Evolutionary conservation across 2,329 filamentous ascomycete genomes (phyloP).

Genomic region (Pestalotiopsis sp.): DNA sequence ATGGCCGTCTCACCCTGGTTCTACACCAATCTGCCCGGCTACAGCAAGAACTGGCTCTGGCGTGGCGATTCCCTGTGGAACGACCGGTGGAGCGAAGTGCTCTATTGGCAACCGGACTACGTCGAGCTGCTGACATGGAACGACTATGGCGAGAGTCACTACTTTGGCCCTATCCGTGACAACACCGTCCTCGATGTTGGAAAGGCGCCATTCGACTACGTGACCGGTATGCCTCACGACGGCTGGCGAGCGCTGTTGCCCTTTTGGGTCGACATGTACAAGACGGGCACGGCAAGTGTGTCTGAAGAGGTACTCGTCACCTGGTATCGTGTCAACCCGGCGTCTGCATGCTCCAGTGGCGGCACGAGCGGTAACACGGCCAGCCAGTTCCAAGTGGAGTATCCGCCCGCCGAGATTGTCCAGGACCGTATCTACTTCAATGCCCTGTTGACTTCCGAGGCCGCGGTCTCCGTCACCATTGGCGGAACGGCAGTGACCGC

Average conservation of each 20-base stretch:
- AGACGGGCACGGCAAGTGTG: slow-evolving; percentile 38
- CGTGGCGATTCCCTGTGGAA: slow-evolving; percentile 64
- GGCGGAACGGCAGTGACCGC: slow-evolving; percentile 29
- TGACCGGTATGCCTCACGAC: slow-evolving; percentile 44
- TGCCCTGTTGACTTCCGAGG: slow-evolving; percentile 5
- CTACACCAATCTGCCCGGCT: slow-evolving; percentile 59
- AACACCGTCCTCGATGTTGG: slow-evolving; percentile 34
- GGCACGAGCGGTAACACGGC: slow-evolving; percentile 35
- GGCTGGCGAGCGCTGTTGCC: slow-evolving; percentile 51
- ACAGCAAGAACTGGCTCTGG: slow-evolving; percentile 65
- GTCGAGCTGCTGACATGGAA: slow-evolving; percentile 53
- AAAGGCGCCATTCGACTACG: slow-evolving; percentile 49
- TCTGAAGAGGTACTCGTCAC: slow-evolving; percentile 30
- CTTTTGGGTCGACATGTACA: slow-evolving; percentile 53
- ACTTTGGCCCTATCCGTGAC: slow-evolving; percentile 49
- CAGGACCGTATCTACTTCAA: slow-evolving; percentile 22
- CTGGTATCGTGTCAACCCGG: slow-evolving; percentile 37
- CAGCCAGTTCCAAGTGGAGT: slow-evolving; percentile 26
- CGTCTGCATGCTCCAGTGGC: slow-evolving; percentile 27
- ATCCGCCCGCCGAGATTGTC: slow-evolving; percentile 17
- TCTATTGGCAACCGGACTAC: slow-evolving; percentile 47
- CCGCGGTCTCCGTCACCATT: slow-evolving; percentile 37
- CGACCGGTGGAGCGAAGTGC: slow-evolving; percentile 58
- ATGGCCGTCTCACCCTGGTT: slow-evolving; percentile 64
- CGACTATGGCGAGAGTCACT: slow-evolving; percentile 59